Evolutionary conservation across 139 green algal genomes (phyloP).

Genomic region (Axilococcus clingmanii): DNA sequence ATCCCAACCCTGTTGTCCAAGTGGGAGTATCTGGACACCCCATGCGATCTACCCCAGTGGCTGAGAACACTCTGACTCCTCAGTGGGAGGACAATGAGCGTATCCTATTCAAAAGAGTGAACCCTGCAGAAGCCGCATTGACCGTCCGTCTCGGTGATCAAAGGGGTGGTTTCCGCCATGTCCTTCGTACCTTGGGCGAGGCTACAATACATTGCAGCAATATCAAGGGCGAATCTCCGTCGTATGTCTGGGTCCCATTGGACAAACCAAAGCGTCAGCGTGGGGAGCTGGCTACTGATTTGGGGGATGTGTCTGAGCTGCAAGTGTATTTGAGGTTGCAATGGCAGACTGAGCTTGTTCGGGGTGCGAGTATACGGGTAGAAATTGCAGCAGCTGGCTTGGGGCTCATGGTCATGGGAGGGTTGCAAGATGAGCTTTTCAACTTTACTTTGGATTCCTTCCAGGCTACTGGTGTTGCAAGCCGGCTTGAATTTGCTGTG

Average conservation of each 20-base stretch:
- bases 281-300: conserved; percentile 1
- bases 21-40: conserved; percentile 11
- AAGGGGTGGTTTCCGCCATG: conserved; percentile 1
- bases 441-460: conserved; percentile 52
- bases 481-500: conserved; percentile 16
- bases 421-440: conserved; percentile 70
- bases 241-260: conserved; percentile 70
- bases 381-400: conserved; percentile 49
- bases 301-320: neutral
- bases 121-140: conserved; percentile 20
- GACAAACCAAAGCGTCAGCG: neutral
- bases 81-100: conserved; percentile 16
- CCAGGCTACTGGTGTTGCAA: conserved; percentile 4
- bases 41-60: conserved; percentile 1
- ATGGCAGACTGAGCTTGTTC: conserved; percentile 31
- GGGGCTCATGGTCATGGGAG: conserved; percentile 47
- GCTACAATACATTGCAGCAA: conserved; percentile 22
- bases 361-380: conserved; percentile 26
- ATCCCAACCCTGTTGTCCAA: conserved; percentile 38
- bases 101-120: conserved; percentile 17
- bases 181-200: conserved; percentile 18
- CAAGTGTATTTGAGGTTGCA: conserved; percentile 62
- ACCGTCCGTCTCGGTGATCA: conserved; percentile 27
- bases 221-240: conserved; percentile 36
- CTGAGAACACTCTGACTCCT: conserved; percentile 30